Conservation (phyloP, 2,329 filamentous ascomycete species). For the Colletotrichum sp. region DNA sequence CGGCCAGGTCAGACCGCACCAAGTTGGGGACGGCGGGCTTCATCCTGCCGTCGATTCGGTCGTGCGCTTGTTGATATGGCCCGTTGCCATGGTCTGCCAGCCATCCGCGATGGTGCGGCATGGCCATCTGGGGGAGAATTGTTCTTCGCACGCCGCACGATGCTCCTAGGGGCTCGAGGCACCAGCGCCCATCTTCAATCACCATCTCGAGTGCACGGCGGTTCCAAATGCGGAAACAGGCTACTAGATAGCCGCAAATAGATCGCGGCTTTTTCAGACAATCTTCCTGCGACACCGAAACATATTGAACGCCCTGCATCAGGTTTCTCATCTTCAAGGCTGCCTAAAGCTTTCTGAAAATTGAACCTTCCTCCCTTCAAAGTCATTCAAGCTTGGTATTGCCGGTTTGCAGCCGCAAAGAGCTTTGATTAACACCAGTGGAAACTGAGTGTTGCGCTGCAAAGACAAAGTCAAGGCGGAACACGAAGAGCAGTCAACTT, state of each 20-base stretch:
- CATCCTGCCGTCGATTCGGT: neutral
- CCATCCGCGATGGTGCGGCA: slow-evolving; percentile 13
- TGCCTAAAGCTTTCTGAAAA: neutral
- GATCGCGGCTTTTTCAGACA: neutral
- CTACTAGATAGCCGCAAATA: neutral
- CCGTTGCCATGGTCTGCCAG: neutral
- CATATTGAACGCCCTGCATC: neutral
- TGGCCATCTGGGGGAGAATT: neutral
- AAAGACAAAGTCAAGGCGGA: neutral
- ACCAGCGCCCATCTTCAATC: neutral
- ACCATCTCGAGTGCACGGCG: neutral
- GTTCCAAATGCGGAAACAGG: neutral
- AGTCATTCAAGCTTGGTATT: neutral
- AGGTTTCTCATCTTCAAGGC: neutral
- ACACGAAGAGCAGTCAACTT: neutral
- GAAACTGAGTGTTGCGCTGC: neutral
- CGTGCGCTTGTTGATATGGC: neutral
- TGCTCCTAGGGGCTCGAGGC: neutral
- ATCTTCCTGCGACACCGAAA: neutral
- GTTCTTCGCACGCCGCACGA: slow-evolving; percentile 7
- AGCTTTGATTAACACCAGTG: neutral
- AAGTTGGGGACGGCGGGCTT: neutral
- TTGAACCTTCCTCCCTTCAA: neutral
- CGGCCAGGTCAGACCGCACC: neutral
- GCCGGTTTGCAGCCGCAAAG: neutral